phyloP scores from a whole-genome alignment of 2,329 filamentous ascomycete species.

The Colletotrichum sp. region DNA sequence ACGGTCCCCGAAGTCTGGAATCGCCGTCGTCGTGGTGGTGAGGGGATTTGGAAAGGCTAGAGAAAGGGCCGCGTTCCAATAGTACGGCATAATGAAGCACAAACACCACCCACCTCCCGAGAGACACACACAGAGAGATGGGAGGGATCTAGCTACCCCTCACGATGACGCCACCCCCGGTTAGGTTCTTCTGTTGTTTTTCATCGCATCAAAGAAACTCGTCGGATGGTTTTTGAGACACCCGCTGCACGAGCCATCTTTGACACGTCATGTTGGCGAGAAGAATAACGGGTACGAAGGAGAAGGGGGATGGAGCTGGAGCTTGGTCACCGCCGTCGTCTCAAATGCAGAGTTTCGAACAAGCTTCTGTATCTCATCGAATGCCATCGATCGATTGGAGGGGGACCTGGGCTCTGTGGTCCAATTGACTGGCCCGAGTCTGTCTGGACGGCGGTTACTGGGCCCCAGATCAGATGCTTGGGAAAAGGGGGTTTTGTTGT shows the following conservation, averaged over 20 bases:
- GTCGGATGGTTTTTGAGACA: not conserved
- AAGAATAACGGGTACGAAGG: not conserved
- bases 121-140: not conserved
- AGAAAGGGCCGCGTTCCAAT: not conserved
- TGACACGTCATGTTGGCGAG: slow-evolving; percentile 6
- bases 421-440: not conserved
- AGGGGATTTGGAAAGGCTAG: not conserved
- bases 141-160: not conserved
- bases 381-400: not conserved
- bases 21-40: not conserved
- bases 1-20: not conserved
- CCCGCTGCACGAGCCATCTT: not conserved
- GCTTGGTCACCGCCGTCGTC: not conserved
- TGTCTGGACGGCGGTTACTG: not conserved
- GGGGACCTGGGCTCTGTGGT: not conserved
- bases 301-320: not conserved
- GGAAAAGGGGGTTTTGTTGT: not conserved
- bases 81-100: not conserved
- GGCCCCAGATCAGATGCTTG: not conserved
- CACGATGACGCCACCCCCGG: not conserved
- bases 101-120: not conserved
- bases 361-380: not conserved
- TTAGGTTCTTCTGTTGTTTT: not conserved
- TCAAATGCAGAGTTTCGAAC: not conserved
- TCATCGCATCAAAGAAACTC: not conserved